Evolutionary conservation across 2,329 filamentous ascomycete genomes (phyloP), one percentile per base, ranked within the genome.

Genomic region (Diatrype stigma): DNA sequence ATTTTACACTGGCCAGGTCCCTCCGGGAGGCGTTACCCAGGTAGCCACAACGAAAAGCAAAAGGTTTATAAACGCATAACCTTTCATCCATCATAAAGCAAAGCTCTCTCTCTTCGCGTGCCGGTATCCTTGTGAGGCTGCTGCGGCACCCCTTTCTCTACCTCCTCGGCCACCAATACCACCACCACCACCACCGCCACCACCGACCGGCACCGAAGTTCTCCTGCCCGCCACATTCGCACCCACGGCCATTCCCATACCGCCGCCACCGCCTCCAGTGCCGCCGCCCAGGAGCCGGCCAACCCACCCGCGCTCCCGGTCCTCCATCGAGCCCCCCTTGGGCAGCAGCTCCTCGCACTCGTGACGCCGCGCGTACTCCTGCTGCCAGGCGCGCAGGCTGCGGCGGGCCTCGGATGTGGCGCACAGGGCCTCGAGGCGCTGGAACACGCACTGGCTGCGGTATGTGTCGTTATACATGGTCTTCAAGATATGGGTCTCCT

Each of bases 321-420:
- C 47, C 10, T 49, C 49, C 60, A 62, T 59, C 11, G 54, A 51
- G 12, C 59, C 58, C 6, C 71, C 71, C 2, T 58, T 52, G 0
- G 77, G 75, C 0, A 79, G 66, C 5, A 80, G 63, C 14, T 55
- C 56, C 2, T 69, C 63, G n/a, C 70, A 68, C 10, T 66, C 62
- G 42, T 61, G 55, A 3, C 61, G 67, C 7, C 73, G 69, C 26
- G 79, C 78, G 58, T 77, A 82, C 3, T 53, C 55, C 52, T 75
- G 68, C 61, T 80, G 78, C 73, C 78, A 84, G 3, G 63, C 57
- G 28, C 67, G 67, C 2, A 84, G 63, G 30, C 79, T 77, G 5
- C 65, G 59, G n/a, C 66, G 71, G 1, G 81, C 79, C 46, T 77
- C 75, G 2, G 59, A 59, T 0, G 75, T 81, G 8, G 62, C 60